Evolutionary conservation across 148 eudicot species (phyloP).

Genomic region (Pouteria glomerata): DNA sequence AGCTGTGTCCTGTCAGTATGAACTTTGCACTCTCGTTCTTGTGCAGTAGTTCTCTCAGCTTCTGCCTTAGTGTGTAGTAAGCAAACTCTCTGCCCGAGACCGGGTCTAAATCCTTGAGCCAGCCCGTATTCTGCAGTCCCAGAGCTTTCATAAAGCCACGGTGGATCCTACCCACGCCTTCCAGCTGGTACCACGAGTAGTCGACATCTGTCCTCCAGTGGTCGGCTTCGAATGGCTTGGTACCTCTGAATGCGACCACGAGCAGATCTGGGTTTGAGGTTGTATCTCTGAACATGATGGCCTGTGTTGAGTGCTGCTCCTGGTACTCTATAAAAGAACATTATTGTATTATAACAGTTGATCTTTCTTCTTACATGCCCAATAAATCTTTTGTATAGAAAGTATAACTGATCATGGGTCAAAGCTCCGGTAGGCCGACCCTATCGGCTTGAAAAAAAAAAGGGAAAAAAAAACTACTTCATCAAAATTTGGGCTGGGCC

Average conservation of each 20-base stretch:
- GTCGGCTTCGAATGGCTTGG: slow-evolving; percentile 48
- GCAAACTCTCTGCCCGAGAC: slow-evolving; percentile 26
- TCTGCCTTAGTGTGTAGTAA: slow-evolving; percentile 49
- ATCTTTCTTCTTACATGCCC: background rate
- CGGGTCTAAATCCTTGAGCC: slow-evolving; percentile 41
- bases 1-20: slow-evolving; percentile 62
- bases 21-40: slow-evolving; percentile 41
- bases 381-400: background rate
- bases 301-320: slow-evolving; percentile 34
- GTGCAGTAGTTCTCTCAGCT: slow-evolving; percentile 25
- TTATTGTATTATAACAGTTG: background rate
- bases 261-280: slow-evolving; percentile 31
- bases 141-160: slow-evolving; percentile 73
- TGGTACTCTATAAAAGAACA: slow-evolving; percentile 36
- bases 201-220: slow-evolving; percentile 58
- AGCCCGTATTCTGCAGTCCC: slow-evolving; percentile 49
- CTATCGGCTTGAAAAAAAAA: too few relatives aligned
- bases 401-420: too few relatives aligned
- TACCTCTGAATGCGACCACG: slow-evolving; percentile 69
- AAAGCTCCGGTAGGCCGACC: too few relatives aligned
- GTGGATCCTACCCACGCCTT: slow-evolving; percentile 49
- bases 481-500: too few relatives aligned
- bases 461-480: too few relatives aligned
- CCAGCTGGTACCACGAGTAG: slow-evolving; percentile 50
- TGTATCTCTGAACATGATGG: slow-evolving; percentile 44